Evolutionary conservation across 805 yeast genomes (phyloP).

Genomic region (Yarrowia phangngaensis): DNA sequence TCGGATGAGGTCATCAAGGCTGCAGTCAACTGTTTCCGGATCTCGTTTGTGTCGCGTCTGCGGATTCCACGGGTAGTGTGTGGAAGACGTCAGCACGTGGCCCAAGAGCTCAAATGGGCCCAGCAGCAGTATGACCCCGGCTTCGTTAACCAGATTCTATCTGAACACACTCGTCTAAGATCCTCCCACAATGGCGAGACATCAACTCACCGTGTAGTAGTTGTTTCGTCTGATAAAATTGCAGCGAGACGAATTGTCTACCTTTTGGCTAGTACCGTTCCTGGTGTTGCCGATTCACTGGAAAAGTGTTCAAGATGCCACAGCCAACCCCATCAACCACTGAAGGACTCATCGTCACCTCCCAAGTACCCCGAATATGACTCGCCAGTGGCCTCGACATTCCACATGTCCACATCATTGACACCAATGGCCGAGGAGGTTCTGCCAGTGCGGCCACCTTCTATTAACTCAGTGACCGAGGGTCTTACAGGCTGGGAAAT

Average conservation of each 20-base stretch:
- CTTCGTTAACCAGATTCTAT: constrained; percentile 19
- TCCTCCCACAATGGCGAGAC: background rate
- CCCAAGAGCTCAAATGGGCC: constrained; percentile 25
- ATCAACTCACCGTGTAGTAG: constrained; percentile 30
- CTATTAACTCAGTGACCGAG: constrained; percentile 9
- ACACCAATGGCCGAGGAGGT: background rate
- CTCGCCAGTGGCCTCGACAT: constrained; percentile 4
- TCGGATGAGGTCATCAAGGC: constrained; percentile 30
- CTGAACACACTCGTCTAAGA: constrained; percentile 4
- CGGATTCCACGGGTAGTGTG: constrained; percentile 34
- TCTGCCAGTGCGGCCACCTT: constrained; percentile 21
- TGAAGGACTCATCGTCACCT: too few relatives aligned
- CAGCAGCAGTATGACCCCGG: constrained; percentile 22
- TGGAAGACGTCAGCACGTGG: constrained; percentile 30
- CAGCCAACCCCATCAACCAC: too few relatives aligned
- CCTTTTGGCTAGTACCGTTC: constrained; percentile 31
- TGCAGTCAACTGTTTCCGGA: constrained; percentile 30
- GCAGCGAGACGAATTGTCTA: constrained; percentile 31
- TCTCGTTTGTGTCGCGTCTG: constrained; percentile 29
- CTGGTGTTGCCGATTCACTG: constrained; percentile 11
- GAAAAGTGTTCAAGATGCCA: constrained; percentile 17
- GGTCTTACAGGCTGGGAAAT: constrained; percentile 32
- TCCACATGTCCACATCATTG: background rate
- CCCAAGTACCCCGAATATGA: background rate
- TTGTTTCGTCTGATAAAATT: constrained; percentile 31